Conservation (phyloP, 176 grass and related monocot species). For the Carex pumila region DNA sequence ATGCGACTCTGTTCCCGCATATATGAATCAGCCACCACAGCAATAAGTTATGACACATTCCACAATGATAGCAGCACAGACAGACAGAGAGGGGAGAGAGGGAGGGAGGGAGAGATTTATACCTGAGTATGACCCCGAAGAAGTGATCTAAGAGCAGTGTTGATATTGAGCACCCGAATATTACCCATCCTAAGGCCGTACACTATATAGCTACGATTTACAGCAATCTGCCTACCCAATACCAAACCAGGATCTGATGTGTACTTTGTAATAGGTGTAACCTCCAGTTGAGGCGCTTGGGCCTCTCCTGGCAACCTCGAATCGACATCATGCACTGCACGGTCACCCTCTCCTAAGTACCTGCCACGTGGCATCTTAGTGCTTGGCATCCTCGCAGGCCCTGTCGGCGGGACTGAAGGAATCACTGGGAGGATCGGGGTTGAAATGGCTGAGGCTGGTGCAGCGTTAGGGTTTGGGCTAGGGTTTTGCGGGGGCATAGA, state of each 20-base stretch:
- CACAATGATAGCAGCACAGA: not conserved
- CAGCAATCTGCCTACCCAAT: constrained; percentile 77
- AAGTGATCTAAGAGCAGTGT: constrained; percentile 80
- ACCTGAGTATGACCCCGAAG: constrained; percentile 81
- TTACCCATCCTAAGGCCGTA: constrained; percentile 80
- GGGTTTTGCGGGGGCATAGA: constrained; percentile 45
- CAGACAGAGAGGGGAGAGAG: not conserved
- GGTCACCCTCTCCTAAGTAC: constrained; percentile 48
- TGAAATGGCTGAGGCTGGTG: constrained; percentile 16
- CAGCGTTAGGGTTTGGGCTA: not conserved
- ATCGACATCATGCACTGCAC: constrained; percentile 65
- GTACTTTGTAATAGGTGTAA: constrained; percentile 97
- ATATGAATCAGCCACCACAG: not conserved
- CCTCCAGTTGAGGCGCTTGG: constrained; percentile 71
- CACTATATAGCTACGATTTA: constrained; percentile 82
- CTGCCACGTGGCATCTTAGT: constrained; percentile 76
- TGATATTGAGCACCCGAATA: constrained; percentile 90
- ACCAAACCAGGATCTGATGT: constrained; percentile 84
- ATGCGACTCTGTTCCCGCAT: not conserved
- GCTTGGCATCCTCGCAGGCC: constrained; percentile 62
- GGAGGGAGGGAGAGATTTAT: not conserved
- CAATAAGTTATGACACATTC: not conserved
- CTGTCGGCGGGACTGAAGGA: constrained; percentile 40
- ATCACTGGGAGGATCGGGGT: constrained; percentile 29
- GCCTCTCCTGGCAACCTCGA: constrained; percentile 68